phyloP scores from a whole-genome alignment of 768 basidiomycete species.

The Mycena floridula region DNA sequence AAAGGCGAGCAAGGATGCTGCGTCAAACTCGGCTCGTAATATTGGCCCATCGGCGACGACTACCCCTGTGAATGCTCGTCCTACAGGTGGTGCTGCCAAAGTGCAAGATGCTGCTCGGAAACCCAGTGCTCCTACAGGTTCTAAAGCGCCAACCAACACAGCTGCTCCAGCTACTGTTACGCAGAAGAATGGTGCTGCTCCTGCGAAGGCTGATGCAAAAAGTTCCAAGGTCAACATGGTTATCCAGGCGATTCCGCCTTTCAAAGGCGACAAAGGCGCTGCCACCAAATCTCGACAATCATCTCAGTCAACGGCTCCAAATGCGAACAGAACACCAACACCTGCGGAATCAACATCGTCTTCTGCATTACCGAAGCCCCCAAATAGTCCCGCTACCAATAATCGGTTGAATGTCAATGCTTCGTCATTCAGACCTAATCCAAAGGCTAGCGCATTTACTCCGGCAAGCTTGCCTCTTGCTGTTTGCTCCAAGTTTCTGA shows the following conservation, averaged over 20 bases:
- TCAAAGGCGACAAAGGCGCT: too few species aligned
- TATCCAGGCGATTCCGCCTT: slow-evolving; percentile 89
- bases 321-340: slow-evolving; percentile 11
- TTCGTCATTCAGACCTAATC: slow-evolving; percentile 85
- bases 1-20: slow-evolving; percentile 65
- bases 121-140: slow-evolving; percentile 12
- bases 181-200: slow-evolving; percentile 15
- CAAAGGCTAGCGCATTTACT: slow-evolving; percentile 71
- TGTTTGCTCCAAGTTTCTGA: slow-evolving; percentile 15
- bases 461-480: slow-evolving; percentile 41
- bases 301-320: slow-evolving; percentile 18
- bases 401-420: slow-evolving; percentile 83
- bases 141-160: slow-evolving; percentile 15
- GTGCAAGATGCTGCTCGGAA: slow-evolving; percentile 22
- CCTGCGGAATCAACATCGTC: not conserved
- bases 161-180: slow-evolving; percentile 20
- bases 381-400: slow-evolving; percentile 42
- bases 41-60: slow-evolving; percentile 47
- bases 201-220: slow-evolving; percentile 13
- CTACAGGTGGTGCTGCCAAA: slow-evolving; percentile 30
- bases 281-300: slow-evolving; percentile 32
- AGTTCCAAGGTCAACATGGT: slow-evolving; percentile 51
- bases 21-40: slow-evolving; percentile 57
- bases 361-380: slow-evolving; percentile 39
- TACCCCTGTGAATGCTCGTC: slow-evolving; percentile 15